Base-by-base conservation (phyloP, 2,329 filamentous ascomycete genomes). In the Aspergillus persii region DNA sequence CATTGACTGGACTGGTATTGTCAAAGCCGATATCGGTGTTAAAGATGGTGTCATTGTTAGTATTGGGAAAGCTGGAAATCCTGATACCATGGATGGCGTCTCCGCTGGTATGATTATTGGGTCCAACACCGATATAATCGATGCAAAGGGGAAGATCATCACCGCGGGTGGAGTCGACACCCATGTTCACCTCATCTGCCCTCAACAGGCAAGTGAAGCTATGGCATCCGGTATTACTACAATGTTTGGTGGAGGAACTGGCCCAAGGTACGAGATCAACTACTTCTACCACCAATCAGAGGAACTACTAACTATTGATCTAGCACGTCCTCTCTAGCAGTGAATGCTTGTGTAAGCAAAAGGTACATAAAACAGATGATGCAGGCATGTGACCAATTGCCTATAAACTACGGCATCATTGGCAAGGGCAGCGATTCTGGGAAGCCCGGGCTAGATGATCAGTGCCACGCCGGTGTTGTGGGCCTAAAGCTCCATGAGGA, bases 1-100 rank as follows among this genome's bases (percentile, higher is more conserved):
- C 44, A 83, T 98, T 23, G 94, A 98, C 78, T 96, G 90, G 84
- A 89, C 85, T 1, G 94, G 94, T 51, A 96, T 98, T 70, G 96
- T 91, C 82, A 98, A 98, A 79, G 94, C 93, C 5, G 94, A 98
- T 74, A 96, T 98, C 71, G 94, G 94, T 33, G 87, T 98, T 74
- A 96, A 96, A 75, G 78, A 92, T 66, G 93, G 94, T 2, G 73
- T 89, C 44, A 97, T 98, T 69, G 88, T 89, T 31, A 94, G 87
- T 0, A 94, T 98, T 66, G 94, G 94, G 61, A 97, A 98, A 77
- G 92, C 94, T 15, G 94, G 94, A 23, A 98, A 97, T 69, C 94
- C 94, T n/a, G 94, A 98, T 76, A 86, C 96, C 50, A 97, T 97
- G 94, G 89, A 94, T 33, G 91, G 91, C 4, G 91, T 98, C 6